A percentile compares a stretch with the other conserved stretches of the same genome.
phyloP scores from a whole-genome alignment of 2,329 filamentous ascomycete species.

The Capronia americana region DNA sequence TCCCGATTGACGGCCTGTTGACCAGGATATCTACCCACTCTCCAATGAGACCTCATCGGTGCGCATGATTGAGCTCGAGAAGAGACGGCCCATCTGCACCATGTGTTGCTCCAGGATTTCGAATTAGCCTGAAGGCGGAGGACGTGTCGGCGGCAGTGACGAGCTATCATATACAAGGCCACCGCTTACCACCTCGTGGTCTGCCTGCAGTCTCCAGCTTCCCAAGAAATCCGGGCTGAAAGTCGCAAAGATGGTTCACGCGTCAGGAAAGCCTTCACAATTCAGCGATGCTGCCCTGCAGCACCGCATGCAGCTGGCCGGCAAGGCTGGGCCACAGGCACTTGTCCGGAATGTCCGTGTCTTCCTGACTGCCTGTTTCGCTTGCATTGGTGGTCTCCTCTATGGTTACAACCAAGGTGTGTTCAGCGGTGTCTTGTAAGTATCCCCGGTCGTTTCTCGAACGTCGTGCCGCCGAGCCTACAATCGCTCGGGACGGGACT shows the following conservation, averaged over 20 bases:
- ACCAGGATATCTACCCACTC: slow-evolving; percentile 14
- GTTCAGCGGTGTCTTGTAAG: slow-evolving; percentile 70
- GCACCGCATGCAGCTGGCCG: slow-evolving; percentile 45
- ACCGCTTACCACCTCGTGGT: slow-evolving; percentile 2
- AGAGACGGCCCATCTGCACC: slow-evolving; percentile 5
- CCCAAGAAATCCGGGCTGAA: background rate
- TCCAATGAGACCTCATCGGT: slow-evolving; percentile 21
- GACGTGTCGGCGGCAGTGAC: background rate
- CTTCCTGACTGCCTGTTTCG: slow-evolving; percentile 62
- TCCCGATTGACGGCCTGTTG: slow-evolving; percentile 11
- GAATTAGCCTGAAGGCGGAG: slow-evolving; percentile 32
- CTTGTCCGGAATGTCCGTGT: slow-evolving; percentile 61
- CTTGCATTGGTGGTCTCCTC: slow-evolving; percentile 59
- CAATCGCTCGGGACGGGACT: background rate
- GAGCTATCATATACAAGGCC: slow-evolving; percentile 3
- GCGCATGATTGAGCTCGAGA: slow-evolving; percentile 14
- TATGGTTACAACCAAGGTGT: slow-evolving; percentile 80
- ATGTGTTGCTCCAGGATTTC: slow-evolving; percentile 16
- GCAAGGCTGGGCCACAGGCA: slow-evolving; percentile 55
- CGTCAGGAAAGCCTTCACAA: slow-evolving; percentile 30
- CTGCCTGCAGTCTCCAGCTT: slow-evolving; percentile 5
- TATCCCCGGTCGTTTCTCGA: background rate
- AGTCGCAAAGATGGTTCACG: slow-evolving; percentile 33
- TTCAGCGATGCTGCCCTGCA: slow-evolving; percentile 39
- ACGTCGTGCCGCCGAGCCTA: background rate